Percentiles rank a stretch among this genome's conserved stretches.
phyloP scores from a whole-genome alignment of 164 flowering plant species.

The Sedum album region DNA sequence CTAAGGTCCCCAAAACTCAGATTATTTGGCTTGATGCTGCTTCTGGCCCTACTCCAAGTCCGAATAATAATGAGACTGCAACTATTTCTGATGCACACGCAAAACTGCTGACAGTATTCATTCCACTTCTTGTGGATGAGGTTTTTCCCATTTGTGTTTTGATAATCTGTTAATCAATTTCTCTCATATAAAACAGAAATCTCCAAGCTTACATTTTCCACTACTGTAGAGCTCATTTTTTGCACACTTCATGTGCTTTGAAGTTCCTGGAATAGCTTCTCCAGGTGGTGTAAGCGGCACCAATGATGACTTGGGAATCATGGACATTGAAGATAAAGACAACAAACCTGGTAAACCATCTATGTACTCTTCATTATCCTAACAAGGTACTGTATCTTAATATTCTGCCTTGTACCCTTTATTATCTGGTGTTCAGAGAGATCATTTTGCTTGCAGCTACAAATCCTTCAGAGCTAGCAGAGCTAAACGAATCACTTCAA shows the following conservation, averaged over 20 bases:
- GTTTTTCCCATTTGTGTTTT: constrained; percentile 22
- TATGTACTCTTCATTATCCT: background rate
- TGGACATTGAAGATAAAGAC: constrained; percentile 93
- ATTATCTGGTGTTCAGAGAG: background rate
- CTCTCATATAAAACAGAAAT: background rate
- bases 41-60: constrained; percentile 54
- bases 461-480: constrained; percentile 56
- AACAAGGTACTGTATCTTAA: background rate
- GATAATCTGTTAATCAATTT: background rate
- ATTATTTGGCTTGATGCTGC: constrained; percentile 94
- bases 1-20: constrained; percentile 85
- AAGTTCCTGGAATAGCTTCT: constrained; percentile 87
- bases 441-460: constrained; percentile 38
- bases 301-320: constrained; percentile 74
- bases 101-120: constrained; percentile 87
- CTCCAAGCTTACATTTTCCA: background rate
- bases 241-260: constrained; percentile 99
- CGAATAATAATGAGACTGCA: constrained; percentile 68
- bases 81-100: constrained; percentile 87
- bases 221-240: constrained; percentile 88
- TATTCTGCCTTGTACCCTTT: background rate
- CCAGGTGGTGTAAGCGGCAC: constrained; percentile 54
- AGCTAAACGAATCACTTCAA: constrained; percentile 78
- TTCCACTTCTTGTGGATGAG: constrained; percentile 98
- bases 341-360: constrained; percentile 49